Conservation (phyloP, 768 basidiomycete species). For the Tulasnella sp. region DNA sequence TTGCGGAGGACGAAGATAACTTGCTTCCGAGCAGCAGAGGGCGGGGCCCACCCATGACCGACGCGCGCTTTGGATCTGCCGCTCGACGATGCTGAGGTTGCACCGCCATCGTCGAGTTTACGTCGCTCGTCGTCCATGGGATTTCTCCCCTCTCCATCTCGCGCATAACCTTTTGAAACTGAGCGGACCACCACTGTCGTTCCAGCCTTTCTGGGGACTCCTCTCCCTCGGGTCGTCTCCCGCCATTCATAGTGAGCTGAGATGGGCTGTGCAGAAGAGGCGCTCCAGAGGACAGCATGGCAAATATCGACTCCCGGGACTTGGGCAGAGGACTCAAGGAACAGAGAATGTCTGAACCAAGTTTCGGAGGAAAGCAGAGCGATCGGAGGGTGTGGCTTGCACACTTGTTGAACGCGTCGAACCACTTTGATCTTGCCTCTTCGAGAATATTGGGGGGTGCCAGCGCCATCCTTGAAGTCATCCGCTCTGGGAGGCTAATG, state of each 20-base stretch:
- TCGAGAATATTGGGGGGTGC: conserved; percentile 21
- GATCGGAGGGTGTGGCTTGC: conserved; percentile 42
- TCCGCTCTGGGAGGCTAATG: conserved; percentile 30
- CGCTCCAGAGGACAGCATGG: conserved; percentile 39
- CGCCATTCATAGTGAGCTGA: conserved; percentile 39
- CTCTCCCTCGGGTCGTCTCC: conserved; percentile 28
- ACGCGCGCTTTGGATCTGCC: not conserved
- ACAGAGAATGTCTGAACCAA: not conserved
- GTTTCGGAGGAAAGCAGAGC: conserved; percentile 35
- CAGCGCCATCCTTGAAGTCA: conserved; percentile 14
- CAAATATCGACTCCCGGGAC: conserved; percentile 33
- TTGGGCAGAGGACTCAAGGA: conserved; percentile 29
- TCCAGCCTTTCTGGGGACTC: conserved; percentile 54
- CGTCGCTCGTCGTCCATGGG: conserved; percentile 13
- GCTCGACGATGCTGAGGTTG: not conserved
- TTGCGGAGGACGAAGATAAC: not conserved
- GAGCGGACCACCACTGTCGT: conserved; percentile 63
- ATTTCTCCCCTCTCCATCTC: conserved; percentile 39
- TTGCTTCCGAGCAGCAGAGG: conserved; percentile 9
- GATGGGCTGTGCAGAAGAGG: conserved; percentile 72
- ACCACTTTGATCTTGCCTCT: conserved; percentile 37
- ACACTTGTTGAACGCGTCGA: conserved; percentile 48
- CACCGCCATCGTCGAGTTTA: conserved; percentile 3
- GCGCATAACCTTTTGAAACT: conserved; percentile 54
- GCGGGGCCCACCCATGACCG: not conserved